These are phyloP conservation scores for Solanum gandarillasii DNA, from an alignment of 257 asterid genomes.

Conservation along the genomic window DNA sequence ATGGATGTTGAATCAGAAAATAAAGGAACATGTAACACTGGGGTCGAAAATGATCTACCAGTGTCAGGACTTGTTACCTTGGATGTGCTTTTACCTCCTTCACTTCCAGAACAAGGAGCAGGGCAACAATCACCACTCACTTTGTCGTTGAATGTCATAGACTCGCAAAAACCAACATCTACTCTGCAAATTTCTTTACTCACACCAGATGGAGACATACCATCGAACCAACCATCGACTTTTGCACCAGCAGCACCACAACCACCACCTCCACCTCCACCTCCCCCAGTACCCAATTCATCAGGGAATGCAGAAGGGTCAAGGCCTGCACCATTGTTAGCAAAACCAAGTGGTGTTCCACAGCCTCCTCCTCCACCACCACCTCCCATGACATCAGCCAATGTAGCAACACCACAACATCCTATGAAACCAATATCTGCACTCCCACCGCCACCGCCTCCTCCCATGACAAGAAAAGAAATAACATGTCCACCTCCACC, in stretches of 20 bases:
- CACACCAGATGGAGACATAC: not conserved
- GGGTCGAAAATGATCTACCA: not conserved
- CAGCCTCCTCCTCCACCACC: conserved; percentile 21
- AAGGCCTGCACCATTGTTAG: not conserved
- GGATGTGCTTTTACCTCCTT: conserved; percentile 19
- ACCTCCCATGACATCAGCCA: not conserved
- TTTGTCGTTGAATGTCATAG: not conserved
- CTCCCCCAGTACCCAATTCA: not conserved
- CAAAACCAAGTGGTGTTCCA: conserved; percentile 6
- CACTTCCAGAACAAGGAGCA: conserved; percentile 8
- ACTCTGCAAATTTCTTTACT: not conserved
- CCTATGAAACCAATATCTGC: conserved; percentile 2
- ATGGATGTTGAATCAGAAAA: conserved; percentile 5
- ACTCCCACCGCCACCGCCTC: conserved; percentile 16
- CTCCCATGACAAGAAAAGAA: not conserved
- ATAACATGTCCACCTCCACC: conserved; percentile 6
- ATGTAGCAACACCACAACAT: conserved; percentile 1
- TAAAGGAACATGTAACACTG: conserved; percentile 3
- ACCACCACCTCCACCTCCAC: conserved; percentile 16
- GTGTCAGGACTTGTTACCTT: conserved; percentile 4
- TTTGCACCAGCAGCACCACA: conserved; percentile 3
- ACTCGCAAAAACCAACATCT: conserved; percentile 1
- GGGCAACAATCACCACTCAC: not conserved
- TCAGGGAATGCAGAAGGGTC: not conserved
- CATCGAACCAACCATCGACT: not conserved